Percentiles rank a stretch among this genome's conserved stretches.
Evolutionary conservation across 371 early-diverging fungal genomes (phyloP).

Genomic region (Synchytrium microbalum): DNA sequence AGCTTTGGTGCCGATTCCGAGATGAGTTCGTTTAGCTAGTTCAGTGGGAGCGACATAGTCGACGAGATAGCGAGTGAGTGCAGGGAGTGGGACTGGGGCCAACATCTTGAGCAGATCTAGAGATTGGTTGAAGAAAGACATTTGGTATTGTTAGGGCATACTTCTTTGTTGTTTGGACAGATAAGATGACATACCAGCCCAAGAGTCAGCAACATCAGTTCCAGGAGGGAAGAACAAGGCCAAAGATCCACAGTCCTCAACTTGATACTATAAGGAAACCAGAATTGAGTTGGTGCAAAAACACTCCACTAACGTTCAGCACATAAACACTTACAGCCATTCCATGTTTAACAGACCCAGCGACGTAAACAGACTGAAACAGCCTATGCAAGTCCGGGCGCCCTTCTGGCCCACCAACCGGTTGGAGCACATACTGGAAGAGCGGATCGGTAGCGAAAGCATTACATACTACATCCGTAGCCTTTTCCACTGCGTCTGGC

Average conservation of each 20-base stretch:
- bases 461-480: not conserved
- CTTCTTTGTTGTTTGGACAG: not conserved
- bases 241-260: not conserved
- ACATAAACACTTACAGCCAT: not conserved
- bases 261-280: not conserved
- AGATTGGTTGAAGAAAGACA: too few relatives aligned
- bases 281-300: too few relatives aligned
- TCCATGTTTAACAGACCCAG: not conserved
- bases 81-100: not conserved
- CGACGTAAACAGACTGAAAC: not conserved
- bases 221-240: constrained; percentile 1
- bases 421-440: not conserved
- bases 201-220: not conserved
- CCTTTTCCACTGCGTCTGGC: not conserved
- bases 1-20: not conserved
- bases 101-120: not conserved
- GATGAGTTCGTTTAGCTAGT: not conserved
- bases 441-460: not conserved
- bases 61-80: not conserved
- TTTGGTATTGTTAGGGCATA: not conserved
- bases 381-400: not conserved
- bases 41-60: not conserved
- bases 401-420: not conserved
- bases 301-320: not conserved
- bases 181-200: not conserved